A percentile compares a stretch with the other conserved stretches of the same genome.
Evolutionary conservation across 805 yeast species (phyloP).

Genomic region (Hanseniaspora mollemarum): DNA sequence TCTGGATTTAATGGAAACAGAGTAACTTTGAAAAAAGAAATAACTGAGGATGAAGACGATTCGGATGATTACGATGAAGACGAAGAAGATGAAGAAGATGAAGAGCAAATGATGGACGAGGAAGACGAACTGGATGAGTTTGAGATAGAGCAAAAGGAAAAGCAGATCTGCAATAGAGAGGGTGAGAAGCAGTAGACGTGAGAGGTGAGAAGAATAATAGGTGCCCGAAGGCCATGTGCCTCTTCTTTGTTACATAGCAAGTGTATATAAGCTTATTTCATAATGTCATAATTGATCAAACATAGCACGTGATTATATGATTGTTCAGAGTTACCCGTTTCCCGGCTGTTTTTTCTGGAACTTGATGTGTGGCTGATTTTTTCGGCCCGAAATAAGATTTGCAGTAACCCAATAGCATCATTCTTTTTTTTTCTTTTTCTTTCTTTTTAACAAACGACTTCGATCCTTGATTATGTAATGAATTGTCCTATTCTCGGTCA

Average conservation of each 20-base stretch:
- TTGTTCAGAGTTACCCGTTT: too few species aligned
- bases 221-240: not conserved
- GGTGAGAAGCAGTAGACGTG: slow-evolving; percentile 14
- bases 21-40: slow-evolving; percentile 33
- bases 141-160: slow-evolving; percentile 19
- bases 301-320: too few species aligned
- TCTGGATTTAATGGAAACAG: slow-evolving; percentile 42
- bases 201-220: not conserved
- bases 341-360: too few species aligned
- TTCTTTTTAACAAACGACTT: not conserved
- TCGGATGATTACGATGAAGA: slow-evolving; percentile 10
- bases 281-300: too few species aligned
- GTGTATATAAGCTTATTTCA: too few species aligned
- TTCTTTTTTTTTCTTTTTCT: not conserved
- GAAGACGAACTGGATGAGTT: slow-evolving; percentile 22
- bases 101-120: slow-evolving; percentile 7
- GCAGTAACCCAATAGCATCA: too few species aligned
- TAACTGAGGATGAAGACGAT: slow-evolving; percentile 24
- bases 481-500: too few species aligned
- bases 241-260: too few species aligned
- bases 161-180: slow-evolving; percentile 1
- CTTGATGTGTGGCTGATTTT: not conserved
- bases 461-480: not conserved
- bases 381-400: not conserved
- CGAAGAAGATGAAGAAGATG: slow-evolving; percentile 17